Conservation (phyloP, 306 rosid genomes). For the Pueraria montana region DNA sequence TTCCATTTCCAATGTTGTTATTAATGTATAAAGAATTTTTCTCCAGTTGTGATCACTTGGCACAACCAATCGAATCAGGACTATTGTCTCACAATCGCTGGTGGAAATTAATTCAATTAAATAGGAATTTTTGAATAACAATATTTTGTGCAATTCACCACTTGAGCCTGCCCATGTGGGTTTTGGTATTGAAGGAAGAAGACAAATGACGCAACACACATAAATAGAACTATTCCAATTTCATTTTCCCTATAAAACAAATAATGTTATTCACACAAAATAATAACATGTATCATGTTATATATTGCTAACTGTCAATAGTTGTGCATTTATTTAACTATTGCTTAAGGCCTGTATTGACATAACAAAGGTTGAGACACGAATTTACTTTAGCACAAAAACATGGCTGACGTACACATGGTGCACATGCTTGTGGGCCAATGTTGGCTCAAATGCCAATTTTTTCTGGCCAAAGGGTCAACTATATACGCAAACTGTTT, state of each 20-base stretch:
- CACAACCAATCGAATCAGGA: slow-evolving; percentile 45
- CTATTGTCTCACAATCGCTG: slow-evolving; percentile 48
- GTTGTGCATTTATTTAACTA: slow-evolving; percentile 17
- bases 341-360: not conserved
- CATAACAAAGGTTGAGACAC: slow-evolving; percentile 8
- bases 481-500: slow-evolving; percentile 14
- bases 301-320: slow-evolving; percentile 35
- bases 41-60: slow-evolving; percentile 37
- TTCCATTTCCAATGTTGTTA: slow-evolving; percentile 39
- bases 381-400: slow-evolving; percentile 33
- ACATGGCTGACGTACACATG: slow-evolving; percentile 46
- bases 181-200: slow-evolving; percentile 48
- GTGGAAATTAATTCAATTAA: slow-evolving; percentile 19
- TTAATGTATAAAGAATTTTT: not conserved
- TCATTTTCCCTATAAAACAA: slow-evolving; percentile 38
- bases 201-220: slow-evolving; percentile 54
- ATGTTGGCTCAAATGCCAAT: slow-evolving; percentile 29
- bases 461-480: slow-evolving; percentile 28
- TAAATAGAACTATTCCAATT: slow-evolving; percentile 15
- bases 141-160: slow-evolving; percentile 33
- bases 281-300: slow-evolving; percentile 31
- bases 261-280: not conserved
- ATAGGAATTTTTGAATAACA: not conserved
- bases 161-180: slow-evolving; percentile 52
- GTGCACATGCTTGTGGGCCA: slow-evolving; percentile 56